Evolutionary conservation across 2,329 filamentous ascomycete species (phyloP).

Genomic region (Sclerotinia borealis): DNA sequence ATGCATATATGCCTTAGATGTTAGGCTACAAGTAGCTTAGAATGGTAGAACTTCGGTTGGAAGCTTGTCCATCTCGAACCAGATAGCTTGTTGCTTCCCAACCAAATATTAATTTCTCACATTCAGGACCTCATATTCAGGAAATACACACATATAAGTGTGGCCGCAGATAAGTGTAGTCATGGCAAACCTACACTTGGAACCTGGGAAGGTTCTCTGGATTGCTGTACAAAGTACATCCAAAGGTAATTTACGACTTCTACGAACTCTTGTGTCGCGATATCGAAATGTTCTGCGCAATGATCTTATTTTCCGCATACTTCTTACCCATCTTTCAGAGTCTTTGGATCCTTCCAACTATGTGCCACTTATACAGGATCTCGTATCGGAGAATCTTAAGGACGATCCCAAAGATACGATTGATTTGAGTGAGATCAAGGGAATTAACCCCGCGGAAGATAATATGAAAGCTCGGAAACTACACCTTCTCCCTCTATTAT

Average conservation of each 20-base stretch:
- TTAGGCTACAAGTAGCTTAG: slow-evolving; percentile 14
- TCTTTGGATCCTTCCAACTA: slow-evolving; percentile 58
- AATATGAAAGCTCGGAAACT: slow-evolving; percentile 59
- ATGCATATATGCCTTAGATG: neutral
- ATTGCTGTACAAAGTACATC: slow-evolving; percentile 66
- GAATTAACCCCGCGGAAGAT: slow-evolving; percentile 57
- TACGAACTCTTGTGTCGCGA: slow-evolving; percentile 53
- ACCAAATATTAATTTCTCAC: no score
- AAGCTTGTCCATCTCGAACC: no score
- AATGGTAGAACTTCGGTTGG: slow-evolving; percentile 12
- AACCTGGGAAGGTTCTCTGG: slow-evolving; percentile 63
- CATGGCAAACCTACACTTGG: slow-evolving; percentile 41
- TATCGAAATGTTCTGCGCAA: slow-evolving; percentile 53
- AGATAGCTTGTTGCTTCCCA: no score
- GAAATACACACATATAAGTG: slow-evolving; percentile 13
- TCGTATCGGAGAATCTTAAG: slow-evolving; percentile 33
- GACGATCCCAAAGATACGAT: slow-evolving; percentile 39
- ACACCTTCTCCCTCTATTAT: slow-evolving; percentile 51
- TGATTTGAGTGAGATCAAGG: slow-evolving; percentile 50
- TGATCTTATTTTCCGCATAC: slow-evolving; percentile 62
- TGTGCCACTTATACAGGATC: slow-evolving; percentile 51
- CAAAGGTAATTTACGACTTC: slow-evolving; percentile 55
- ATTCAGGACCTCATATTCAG: neutral
- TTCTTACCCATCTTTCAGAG: slow-evolving; percentile 74
- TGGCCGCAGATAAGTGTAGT: slow-evolving; percentile 16